Evolutionary conservation across 2,329 filamentous ascomycete genomes (phyloP).

Genomic region (Xylaria polymorpha): DNA sequence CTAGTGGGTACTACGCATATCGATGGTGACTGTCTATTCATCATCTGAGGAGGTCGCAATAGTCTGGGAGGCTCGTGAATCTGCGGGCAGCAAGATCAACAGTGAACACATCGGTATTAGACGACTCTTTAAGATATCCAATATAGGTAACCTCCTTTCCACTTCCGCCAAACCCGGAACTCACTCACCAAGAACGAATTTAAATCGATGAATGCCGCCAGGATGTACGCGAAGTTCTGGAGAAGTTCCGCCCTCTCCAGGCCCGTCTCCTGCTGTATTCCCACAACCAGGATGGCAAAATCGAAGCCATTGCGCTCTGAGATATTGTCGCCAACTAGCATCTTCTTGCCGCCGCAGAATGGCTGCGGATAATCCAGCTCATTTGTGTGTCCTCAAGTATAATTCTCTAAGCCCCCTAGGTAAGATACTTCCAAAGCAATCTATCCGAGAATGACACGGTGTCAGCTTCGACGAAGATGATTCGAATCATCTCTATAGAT

Average conservation of each 20-base stretch:
- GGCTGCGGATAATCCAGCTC: constrained; percentile 57
- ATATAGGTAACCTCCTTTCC: constrained; percentile 48
- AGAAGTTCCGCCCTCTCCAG: constrained; percentile 48
- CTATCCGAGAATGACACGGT: constrained; percentile 56
- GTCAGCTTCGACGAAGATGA: constrained; percentile 58
- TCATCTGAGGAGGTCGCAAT: constrained; percentile 58
- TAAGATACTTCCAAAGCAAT: constrained; percentile 61
- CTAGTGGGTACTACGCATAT: constrained; percentile 56
- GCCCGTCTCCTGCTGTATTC: constrained; percentile 50
- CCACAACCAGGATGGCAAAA: constrained; percentile 55
- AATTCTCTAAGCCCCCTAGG: constrained; percentile 53
- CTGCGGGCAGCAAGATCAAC: constrained; percentile 55
- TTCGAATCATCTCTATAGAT: constrained; percentile 56
- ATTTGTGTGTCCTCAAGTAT: constrained; percentile 41
- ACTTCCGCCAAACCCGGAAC: neutral
- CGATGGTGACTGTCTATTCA: constrained; percentile 57
- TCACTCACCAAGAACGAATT: constrained; percentile 51
- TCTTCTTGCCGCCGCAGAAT: constrained; percentile 54
- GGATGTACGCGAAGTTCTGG: constrained; percentile 60
- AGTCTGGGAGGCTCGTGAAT: constrained; percentile 58
- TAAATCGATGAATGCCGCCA: constrained; percentile 58
- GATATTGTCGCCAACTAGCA: constrained; percentile 51
- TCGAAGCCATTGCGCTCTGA: constrained; percentile 53
- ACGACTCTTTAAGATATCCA: constrained; percentile 53
- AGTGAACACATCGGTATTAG: constrained; percentile 59